Base-by-base conservation (phyloP, 768 basidiomycete species). In the Boletus fagicola region DNA sequence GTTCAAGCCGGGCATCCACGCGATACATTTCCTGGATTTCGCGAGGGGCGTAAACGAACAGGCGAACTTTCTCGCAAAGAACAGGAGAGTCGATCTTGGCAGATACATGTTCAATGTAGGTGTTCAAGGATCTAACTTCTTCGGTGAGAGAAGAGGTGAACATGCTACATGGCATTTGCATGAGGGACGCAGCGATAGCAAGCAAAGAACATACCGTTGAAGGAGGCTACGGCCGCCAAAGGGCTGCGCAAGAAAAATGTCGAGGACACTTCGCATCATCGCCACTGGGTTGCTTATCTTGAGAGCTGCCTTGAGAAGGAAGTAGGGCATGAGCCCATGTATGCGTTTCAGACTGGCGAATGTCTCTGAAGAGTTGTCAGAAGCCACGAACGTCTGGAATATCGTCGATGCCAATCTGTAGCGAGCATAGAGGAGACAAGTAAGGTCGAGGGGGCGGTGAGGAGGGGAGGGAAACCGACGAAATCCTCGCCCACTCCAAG, bases 271-370 rank as follows among this genome's bases (percentile, higher is more conserved):
- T 71, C 97, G 84, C 66, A 98, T 94, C 97, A 98, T 98, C 30
- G 84, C 82, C 58, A 99, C 88, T 2, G 97, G 97, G 73, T 98
- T 99, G 55, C 91, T 94, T 62, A 99, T 92, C 70, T 83, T 88
- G 58, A 99, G 75, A 13, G 93, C 88, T 9, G 92, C 83, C 71
- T 94, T 98, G 60, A 99, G 83, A 78, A 98, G 86, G 66, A 98
- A 92, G 71, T 99, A 99, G 6, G 97, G 97, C 92, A 98, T 97
- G 51, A 96, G 75, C 1, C 94, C 94, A 68, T 99, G 97, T 43
- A 97, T 83, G 48, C 95, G 83, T 76, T 98, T 98, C 58, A 99
- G 74, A 56, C 85, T 82, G 15, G 92, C 80, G 64, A 98, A 88
- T 5, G 87, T 88, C 63, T 96, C 91, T 6, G 94, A 94, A 6